A percentile compares a stretch with the other conserved stretches of the same genome.
These are phyloP conservation scores for Ustilago lituana DNA, from an alignment of 1,284 basidiomycete genomes.

Conservation along the genomic window DNA sequence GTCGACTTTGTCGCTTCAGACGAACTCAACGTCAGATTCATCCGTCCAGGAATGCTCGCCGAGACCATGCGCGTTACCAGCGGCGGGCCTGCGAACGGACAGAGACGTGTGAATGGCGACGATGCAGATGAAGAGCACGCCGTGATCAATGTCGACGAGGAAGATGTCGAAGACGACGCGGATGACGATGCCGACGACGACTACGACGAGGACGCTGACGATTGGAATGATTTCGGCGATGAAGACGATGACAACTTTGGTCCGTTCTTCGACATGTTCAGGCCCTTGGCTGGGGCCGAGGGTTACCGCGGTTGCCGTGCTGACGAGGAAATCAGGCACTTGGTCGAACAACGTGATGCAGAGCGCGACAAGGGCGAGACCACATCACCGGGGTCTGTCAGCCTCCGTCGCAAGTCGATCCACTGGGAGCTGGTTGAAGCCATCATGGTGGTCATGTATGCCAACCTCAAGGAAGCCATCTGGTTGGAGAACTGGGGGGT, in stretches of 20 bases:
- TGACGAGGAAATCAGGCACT: constrained; percentile 17
- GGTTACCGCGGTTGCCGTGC: constrained; percentile 32
- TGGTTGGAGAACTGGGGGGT: constrained; percentile 50
- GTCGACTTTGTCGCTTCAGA: constrained; percentile 30
- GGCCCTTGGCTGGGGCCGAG: constrained; percentile 11
- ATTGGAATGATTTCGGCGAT: constrained; percentile 18
- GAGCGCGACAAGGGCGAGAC: not conserved
- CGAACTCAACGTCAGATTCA: constrained; percentile 28
- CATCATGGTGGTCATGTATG: constrained; percentile 56
- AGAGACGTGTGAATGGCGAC: not conserved
- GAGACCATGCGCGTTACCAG: constrained; percentile 33
- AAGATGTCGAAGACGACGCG: constrained; percentile 12
- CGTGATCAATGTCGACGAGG: not conserved
- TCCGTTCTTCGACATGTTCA: constrained; percentile 19
- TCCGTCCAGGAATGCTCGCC: constrained; percentile 26
- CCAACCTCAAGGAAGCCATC: constrained; percentile 52
- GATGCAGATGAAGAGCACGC: not conserved
- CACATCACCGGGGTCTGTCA: not conserved
- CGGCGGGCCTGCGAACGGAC: not conserved
- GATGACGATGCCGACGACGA: constrained; percentile 25
- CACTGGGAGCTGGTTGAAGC: constrained; percentile 54
- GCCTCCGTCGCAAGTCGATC: constrained; percentile 37
- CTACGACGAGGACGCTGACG: constrained; percentile 36
- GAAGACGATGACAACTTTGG: constrained; percentile 25
- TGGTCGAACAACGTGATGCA: constrained; percentile 12